Base-by-base conservation (phyloP, 2,329 filamentous ascomycete genomes). In the Polychaeton citri region DNA sequence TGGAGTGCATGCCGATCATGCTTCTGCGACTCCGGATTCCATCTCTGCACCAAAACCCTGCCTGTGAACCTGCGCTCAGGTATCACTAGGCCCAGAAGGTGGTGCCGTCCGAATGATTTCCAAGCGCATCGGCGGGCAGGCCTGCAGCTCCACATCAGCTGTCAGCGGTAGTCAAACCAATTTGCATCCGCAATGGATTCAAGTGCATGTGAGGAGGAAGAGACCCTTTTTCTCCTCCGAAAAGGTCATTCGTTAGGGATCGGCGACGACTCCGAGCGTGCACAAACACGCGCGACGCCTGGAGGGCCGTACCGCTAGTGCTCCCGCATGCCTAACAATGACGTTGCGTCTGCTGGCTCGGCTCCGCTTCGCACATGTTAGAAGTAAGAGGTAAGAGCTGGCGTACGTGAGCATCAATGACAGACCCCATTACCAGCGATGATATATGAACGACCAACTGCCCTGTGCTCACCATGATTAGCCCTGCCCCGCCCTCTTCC, bases 1-100 rank as follows among this genome's bases (percentile, higher is more conserved):
- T 59, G 51, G 33, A 26, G 34, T 12, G 38, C 15, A 12, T 17
- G 15, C 18, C 30, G 15, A 19, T 32, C 30, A 16, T 13, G 12
- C 30, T 16, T 16, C 6, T 32, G 12, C 15, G 6, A 6, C 3
- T 32, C 16, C 16, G 15, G 16, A 17, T 32, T 12, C 18, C 12
- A 16, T 13, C 30, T 12, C 15, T 28, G 24, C 24, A 15, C 24
- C 24, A 28, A 15, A 5, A 15, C 12, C 7, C 24, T 28, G 24
- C 24, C 24, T 28, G 24, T 12, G 24, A 28, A 28, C 15, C 12
- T 28, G 15, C 24, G 24, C 15, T n/a, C n/a, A n/a, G n/a, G n/a
- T n/a, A n/a, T n/a, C n/a, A n/a, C n/a, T n/a, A n/a, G n/a, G n/a
- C n/a, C n/a, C n/a, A n/a, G n/a, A n/a, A n/a, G n/a, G n/a, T n/a